A percentile compares a stretch with the other conserved stretches of the same genome.
Conservation (phyloP, 768 basidiomycete genomes). For the Trametes meyenii region DNA sequence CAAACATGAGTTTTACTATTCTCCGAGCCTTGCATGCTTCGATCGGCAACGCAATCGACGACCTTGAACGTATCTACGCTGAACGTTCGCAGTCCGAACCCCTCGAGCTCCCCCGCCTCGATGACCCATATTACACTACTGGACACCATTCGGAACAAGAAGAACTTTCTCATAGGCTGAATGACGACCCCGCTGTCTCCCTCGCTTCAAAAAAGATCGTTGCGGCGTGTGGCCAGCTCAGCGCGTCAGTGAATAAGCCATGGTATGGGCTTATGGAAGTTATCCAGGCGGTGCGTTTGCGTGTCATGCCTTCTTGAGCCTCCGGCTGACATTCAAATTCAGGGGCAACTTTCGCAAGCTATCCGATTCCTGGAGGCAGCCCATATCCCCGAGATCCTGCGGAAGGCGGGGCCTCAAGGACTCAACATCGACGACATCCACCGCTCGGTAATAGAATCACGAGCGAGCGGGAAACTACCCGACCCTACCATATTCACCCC, state of each 20-base stretch:
- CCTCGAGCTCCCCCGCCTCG: conserved; percentile 16
- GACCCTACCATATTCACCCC: conserved; percentile 22
- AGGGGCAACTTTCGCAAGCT: conserved; percentile 77
- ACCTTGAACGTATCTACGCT: conserved; percentile 58
- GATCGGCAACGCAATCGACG: conserved; percentile 66
- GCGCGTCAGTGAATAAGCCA: conserved; percentile 63
- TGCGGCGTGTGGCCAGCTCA: conserved; percentile 69
- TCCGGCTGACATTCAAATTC: neutral
- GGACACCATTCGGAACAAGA: neutral
- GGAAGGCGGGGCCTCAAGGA: conserved; percentile 59
- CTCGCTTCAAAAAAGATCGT: conserved; percentile 65
- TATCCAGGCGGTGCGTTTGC: conserved; percentile 61
- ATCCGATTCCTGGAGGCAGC: conserved; percentile 74
- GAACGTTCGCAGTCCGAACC: conserved; percentile 2
- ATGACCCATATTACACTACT: conserved; percentile 8
- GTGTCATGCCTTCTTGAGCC: conserved; percentile 58
- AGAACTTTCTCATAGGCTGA: conserved; percentile 49
- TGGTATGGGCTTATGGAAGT: conserved; percentile 73
- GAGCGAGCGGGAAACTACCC: neutral
- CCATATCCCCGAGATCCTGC: conserved; percentile 69
- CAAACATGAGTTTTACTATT: conserved; percentile 56
- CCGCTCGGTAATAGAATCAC: conserved; percentile 35
- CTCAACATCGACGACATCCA: conserved; percentile 49
- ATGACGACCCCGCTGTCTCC: conserved; percentile 58
- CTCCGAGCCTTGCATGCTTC: conserved; percentile 65